Evolutionary conservation across 768 basidiomycete genomes (phyloP), one percentile per base, ranked within the genome.

Genomic region (Termitomyces sp.): DNA sequence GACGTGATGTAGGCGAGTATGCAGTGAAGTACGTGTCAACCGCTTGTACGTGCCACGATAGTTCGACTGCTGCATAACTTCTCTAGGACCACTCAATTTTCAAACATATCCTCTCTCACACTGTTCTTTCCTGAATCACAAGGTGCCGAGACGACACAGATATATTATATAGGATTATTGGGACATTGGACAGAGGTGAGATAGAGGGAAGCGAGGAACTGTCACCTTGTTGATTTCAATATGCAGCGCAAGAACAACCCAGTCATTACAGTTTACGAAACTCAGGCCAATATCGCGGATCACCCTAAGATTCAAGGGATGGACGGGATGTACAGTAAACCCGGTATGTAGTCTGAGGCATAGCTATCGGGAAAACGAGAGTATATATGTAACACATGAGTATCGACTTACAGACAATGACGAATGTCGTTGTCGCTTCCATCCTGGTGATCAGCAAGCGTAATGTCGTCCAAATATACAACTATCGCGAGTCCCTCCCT

Each of bases 261-360:
- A 1, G 79, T 91, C 39, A 81, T 95, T 54, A 87, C 92, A 0
- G 84, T 96, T 12, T 97, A 96, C 63, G 94, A 97, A 70, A 73
- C 89, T 0, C 88, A 89, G 61, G 89, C 94, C 9, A 94, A 93
- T 61, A 74, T 89, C 30, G 89, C 91, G 1, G 94, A 96, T 67
- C 94, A 96, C 62, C 79, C 84, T 58, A 93, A 91, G 72, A 88
- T 93, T 47, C 85, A 84, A 64, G 91, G 91, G n/a, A 85, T 81
- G 44, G 85, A 86, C 35, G 83, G 84, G 9, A 77, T 74, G 58
- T 75, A 82, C 60, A 82, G 70, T 58, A 67, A 75, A 37, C 76
- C 83, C 7, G 78, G 78, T 45, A 60, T 61, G 52, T 69, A 62
- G 63, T 27, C 47, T 17, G 21, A 51, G 14, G 30, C 34, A 51